Evolutionary conservation across 768 basidiomycete species (phyloP).

Genomic region (Coprinopsis sp.): DNA sequence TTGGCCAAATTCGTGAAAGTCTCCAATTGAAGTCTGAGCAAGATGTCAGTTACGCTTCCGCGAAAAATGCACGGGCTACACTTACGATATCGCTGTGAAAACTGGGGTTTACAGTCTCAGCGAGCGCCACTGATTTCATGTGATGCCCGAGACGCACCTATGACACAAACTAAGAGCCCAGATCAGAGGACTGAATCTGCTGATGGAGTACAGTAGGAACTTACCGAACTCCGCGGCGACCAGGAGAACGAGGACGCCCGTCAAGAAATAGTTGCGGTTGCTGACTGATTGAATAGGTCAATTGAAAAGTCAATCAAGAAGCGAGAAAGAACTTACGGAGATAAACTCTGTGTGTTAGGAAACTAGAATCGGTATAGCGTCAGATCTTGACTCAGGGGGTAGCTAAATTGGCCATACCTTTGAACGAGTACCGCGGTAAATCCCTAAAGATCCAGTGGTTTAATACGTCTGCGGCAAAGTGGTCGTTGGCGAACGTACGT

Average conservation of each 20-base stretch:
- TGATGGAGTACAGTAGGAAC: constrained; percentile 3
- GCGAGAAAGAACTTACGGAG: constrained; percentile 28
- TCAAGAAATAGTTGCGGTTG: constrained; percentile 32
- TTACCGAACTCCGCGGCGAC: constrained; percentile 40
- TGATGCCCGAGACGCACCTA: constrained; percentile 23
- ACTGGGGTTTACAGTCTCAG: not conserved
- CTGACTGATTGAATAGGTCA: constrained; percentile 32
- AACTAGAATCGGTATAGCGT: constrained; percentile 22
- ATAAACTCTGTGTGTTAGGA: constrained; percentile 43
- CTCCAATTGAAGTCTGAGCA: constrained; percentile 23
- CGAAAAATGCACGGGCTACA: not conserved
- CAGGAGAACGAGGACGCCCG: constrained; percentile 29
- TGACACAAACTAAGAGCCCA: constrained; percentile 23
- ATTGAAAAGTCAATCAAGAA: not conserved
- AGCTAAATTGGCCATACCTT: constrained; percentile 22
- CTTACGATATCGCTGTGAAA: constrained; percentile 12
- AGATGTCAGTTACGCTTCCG: not conserved
- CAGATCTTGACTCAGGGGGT: not conserved
- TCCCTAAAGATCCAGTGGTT: constrained; percentile 23
- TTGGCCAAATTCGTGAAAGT: constrained; percentile 30
- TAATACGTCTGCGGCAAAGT: not conserved
- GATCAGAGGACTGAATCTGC: not conserved
- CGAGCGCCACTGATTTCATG: not conserved
- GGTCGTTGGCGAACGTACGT: constrained; percentile 25
- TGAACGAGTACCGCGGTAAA: constrained; percentile 48